phyloP scores from a whole-genome alignment of 257 asterid species.

The Scutellaria barbata region DNA sequence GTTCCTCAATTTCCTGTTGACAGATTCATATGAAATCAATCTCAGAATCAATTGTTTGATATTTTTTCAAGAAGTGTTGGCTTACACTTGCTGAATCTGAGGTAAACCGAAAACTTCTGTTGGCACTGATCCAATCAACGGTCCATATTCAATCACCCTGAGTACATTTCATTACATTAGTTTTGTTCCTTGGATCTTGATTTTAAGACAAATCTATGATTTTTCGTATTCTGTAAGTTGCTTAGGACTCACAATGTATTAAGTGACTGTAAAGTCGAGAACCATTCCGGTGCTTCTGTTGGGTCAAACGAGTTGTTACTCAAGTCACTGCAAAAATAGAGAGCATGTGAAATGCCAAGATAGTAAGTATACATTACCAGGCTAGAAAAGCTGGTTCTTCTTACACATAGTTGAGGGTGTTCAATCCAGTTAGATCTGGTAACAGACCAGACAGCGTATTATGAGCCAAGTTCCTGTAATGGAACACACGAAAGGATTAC shows the following conservation, averaged over 20 bases:
- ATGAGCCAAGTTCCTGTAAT: conserved; percentile 73
- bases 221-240: not conserved
- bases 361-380: not conserved
- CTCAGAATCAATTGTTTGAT: not conserved
- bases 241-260: conserved; percentile 72
- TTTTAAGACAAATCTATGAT: conserved; percentile 14
- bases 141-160: conserved; percentile 82
- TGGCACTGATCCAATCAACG: conserved; percentile 74
- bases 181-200: conserved; percentile 17
- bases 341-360: not conserved
- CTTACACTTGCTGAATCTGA: conserved; percentile 92
- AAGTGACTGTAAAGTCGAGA: conserved; percentile 68
- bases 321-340: conserved; percentile 63
- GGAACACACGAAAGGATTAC: conserved; percentile 21
- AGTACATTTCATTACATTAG: conserved; percentile 30
- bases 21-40: not conserved
- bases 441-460: conserved; percentile 63
- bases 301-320: conserved; percentile 76
- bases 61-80: not conserved
- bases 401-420: conserved; percentile 81
- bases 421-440: conserved; percentile 79
- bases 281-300: conserved; percentile 76
- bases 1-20: conserved; percentile 74
- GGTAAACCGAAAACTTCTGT: conserved; percentile 64
- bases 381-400: conserved; percentile 23